Base-by-base conservation (phyloP, 2,329 filamentous ascomycete genomes). In the Epichloe brachyelytri region DNA sequence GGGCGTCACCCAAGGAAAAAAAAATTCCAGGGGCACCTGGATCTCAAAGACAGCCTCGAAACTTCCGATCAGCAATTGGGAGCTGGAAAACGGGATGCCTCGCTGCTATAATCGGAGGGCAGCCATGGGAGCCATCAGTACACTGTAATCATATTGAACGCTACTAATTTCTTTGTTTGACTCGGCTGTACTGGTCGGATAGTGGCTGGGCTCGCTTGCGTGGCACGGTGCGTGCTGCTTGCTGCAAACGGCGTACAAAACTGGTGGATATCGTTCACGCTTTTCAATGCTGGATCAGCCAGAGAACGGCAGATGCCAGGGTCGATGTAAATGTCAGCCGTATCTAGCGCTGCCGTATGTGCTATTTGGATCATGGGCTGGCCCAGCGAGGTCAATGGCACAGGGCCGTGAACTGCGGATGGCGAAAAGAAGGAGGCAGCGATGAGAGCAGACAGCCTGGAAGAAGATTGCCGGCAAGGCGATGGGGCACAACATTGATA, bases 131-230 rank as follows among this genome's bases (percentile, higher is more conserved):
- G 26, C 22, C 34, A 51, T 19, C 39, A 39, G 14, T 44, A 34
- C 34, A 51, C 46, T 51, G 50, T 51, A 51, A 44, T 51, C 40
- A 51, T 51, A 51, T 39, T 51, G 43, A 45, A 39, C 41, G 41
- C 26, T 33, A n/a, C 40, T 48, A 48, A 41, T 37, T 51, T 22
- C 26, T 34, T 48, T 41, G 11, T 30, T 39, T 30, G 11, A 20
- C 33, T 44, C 17, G n/a, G 8, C 17, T 43, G 22, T 34, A 43
- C 39, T 15, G 12, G 19, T 36, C 20, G 39, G 46, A 22, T 19
- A 14, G 14, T 40, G 40, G 22, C 39, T 19, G 20, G 47, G 19
- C 22, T 26, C 44, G 26, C 26, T 8, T 26, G 26, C 26, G 26
- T 8, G 26, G 26, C 26, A 10, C 26, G 8, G 47, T 19, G 17